Conservation (phyloP, 2,329 filamentous ascomycete species). For the Diplodia corticola region DNA sequence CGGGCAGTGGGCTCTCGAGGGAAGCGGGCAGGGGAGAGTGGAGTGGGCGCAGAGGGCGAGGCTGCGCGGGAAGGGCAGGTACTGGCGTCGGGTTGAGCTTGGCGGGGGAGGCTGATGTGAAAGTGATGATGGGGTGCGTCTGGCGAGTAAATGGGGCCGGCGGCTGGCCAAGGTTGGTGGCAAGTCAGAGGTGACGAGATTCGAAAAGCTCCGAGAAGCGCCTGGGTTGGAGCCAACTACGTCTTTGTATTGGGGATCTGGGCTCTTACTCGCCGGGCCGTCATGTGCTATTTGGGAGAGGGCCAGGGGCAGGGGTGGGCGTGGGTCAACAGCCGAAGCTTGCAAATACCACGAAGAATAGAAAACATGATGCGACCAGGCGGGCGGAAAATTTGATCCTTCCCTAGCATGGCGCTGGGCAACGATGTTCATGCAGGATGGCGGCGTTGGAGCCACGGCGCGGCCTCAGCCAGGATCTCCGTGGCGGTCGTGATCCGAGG, state of each 20-base stretch:
- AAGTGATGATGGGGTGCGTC: not conserved
- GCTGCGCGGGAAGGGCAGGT: too few relatives aligned
- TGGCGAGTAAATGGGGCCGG: not conserved
- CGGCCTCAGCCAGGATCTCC: constrained; percentile 19
- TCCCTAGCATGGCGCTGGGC: constrained; percentile 27
- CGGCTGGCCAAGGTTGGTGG: not conserved
- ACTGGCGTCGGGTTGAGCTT: not conserved
- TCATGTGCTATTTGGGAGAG: constrained; percentile 39
- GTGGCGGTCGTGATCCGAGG: not conserved
- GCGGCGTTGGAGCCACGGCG: constrained; percentile 25
- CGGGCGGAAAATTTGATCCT: constrained; percentile 36
- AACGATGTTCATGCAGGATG: constrained; percentile 34
- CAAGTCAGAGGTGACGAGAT: constrained; percentile 7
- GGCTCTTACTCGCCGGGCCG: constrained; percentile 40
- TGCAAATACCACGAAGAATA: not conserved
- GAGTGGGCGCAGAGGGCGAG: too few relatives aligned
- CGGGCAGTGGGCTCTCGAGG: not conserved
- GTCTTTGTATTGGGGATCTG: constrained; percentile 34
- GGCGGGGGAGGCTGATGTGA: constrained; percentile 11
- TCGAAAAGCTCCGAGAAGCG: constrained; percentile 22
- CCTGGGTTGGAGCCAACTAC: constrained; percentile 33
- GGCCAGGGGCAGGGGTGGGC: not conserved
- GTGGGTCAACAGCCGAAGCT: constrained; percentile 4
- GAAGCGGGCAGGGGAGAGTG: not conserved
- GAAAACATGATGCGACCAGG: constrained; percentile 31